Evolutionary conservation across 371 early-diverging fungal species (phyloP), one percentile per base, ranked within the genome.

Genomic region (Apophysomyces sp.): DNA sequence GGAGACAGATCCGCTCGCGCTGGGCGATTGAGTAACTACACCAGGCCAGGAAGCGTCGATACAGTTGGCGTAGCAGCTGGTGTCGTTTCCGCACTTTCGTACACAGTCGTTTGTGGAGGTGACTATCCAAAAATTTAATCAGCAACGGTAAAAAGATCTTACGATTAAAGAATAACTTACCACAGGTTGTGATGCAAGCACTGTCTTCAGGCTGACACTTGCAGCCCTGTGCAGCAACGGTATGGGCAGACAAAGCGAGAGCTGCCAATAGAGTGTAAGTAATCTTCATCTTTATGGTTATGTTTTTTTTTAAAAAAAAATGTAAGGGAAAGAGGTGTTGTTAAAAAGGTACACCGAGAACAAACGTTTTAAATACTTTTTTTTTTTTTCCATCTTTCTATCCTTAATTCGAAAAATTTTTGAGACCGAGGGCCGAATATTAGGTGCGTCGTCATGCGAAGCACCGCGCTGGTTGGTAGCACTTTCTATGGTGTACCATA

Each of bases 41-140:
- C 62, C 62, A 21, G 62, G 62, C 62, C 62, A 62, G 27, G 28
- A 21, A 21, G 49, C 62, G n/a, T 56, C 34, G 32, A 62, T 52
- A 36, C 62, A 62, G 15, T 62, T 31, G 4, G 29, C 32, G 34
- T 49, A 62, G 34, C 62, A 62, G 29, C 15, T 24, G 37, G 56
- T 57, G 30, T 62, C 57, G 28, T 52, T 57, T 15, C 39, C 30
- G 32, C 62, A 62, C 16, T 18, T n/a, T 32, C 34, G 49, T 4
- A 62, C 57, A 21, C 62, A 62, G 56, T 36, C 57, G 27, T 62
- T 62, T 16, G 57, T 57, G 34, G 51, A 31, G 16, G 62, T 62
- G 21, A 62, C 62, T 62, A 41, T 12, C 3, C 16, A 41, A 51
- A 52, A 51, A 41, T 5, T 40, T 27, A 41, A 44, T 21, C 7